Evolutionary conservation across 805 yeast species (phyloP).

Genomic region (Cyberlindnera xishuangbannaensis): DNA sequence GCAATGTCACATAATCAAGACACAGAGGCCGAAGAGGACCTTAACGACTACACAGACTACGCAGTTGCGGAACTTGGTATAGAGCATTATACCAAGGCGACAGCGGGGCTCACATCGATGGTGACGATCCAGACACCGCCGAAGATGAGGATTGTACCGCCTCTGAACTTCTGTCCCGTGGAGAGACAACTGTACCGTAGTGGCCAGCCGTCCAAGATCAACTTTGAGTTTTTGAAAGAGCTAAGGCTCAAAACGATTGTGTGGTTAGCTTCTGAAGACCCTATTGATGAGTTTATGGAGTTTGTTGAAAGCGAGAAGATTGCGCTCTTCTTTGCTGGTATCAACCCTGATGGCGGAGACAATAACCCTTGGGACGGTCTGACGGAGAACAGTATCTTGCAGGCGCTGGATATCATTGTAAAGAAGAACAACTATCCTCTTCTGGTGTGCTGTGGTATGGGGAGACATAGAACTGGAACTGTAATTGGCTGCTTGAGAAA

Average conservation of each 20-base stretch:
- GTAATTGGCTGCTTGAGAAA: conserved; percentile 91
- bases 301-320: conserved; percentile 73
- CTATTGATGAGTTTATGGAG: conserved; percentile 78
- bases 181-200: conserved; percentile 81
- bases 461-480: conserved; percentile 95
- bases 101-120: conserved; percentile 6
- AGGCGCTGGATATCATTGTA: conserved; percentile 71
- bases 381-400: conserved; percentile 72
- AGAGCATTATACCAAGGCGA: conserved; percentile 11
- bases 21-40: conserved; percentile 6
- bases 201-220: conserved; percentile 93
- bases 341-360: conserved; percentile 69
- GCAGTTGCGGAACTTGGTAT: conserved; percentile 9
- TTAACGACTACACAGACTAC: conserved; percentile 7
- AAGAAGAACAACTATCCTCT: conserved; percentile 75
- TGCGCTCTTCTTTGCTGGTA: conserved; percentile 75
- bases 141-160: conserved; percentile 73
- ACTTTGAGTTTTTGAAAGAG: conserved; percentile 76
- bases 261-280: conserved; percentile 96
- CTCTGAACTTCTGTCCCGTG: conserved; percentile 92
- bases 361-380: conserved; percentile 95
- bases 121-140: conserved; percentile 32
- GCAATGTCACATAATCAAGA: conserved; percentile 1
- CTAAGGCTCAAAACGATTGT: conserved; percentile 72
- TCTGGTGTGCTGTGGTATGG: conserved; percentile 96